Evolutionary conservation across 2,329 filamentous ascomycete species (phyloP).

Genomic region (Lomentospora prolificans): DNA sequence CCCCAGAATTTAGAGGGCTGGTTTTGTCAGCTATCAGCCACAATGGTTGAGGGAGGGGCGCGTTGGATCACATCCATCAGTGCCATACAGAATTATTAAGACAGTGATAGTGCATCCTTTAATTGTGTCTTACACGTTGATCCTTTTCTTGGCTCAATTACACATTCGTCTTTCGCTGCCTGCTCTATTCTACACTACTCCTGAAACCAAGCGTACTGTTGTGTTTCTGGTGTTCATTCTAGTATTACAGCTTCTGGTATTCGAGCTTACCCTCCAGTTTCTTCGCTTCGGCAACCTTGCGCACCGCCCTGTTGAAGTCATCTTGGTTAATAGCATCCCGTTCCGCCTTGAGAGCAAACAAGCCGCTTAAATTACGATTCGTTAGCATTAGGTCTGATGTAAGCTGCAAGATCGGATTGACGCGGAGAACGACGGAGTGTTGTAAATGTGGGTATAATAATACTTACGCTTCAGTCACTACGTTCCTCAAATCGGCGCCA

Average conservation of each 20-base stretch:
- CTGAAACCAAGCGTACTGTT: background rate
- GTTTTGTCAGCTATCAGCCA: background rate
- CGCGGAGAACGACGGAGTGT: background rate
- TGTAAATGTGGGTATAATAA: background rate
- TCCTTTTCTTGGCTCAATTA: background rate
- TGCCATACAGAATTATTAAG: background rate
- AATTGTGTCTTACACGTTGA: background rate
- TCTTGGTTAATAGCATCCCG: slow-evolving; percentile 94
- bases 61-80: background rate
- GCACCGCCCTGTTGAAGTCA: slow-evolving; percentile 98
- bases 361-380: slow-evolving; percentile 50
- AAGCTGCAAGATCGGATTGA: background rate
- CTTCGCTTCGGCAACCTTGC: slow-evolving; percentile 95
- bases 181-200: background rate
- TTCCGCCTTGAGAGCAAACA: slow-evolving; percentile 98
- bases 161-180: background rate
- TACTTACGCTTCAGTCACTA: slow-evolving; percentile 94
- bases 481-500: slow-evolving; percentile 92
- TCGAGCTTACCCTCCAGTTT: slow-evolving; percentile 97
- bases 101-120: background rate
- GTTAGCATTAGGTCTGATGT: slow-evolving; percentile 12
- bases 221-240: background rate
- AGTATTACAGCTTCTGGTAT: slow-evolving; percentile 81
- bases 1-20: too few relatives aligned
- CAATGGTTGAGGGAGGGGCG: background rate